Percentiles rank a stretch among this genome's conserved stretches.
phyloP scores from a whole-genome alignment of 1,284 basidiomycete genomes.

The Dichomitus squalens region DNA sequence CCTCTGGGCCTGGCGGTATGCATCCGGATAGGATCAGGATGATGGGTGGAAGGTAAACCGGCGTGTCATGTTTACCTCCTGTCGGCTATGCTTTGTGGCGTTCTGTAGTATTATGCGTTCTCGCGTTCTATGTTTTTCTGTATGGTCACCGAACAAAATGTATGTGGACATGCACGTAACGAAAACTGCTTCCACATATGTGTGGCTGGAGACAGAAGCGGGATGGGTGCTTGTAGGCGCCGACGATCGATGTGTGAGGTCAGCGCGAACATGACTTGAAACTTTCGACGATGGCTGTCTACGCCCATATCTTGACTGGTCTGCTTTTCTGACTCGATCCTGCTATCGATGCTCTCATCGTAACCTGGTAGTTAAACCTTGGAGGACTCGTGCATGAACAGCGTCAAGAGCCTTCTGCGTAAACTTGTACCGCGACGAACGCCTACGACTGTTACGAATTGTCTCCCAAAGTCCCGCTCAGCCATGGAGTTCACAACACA shows the following conservation, averaged over 20 bases:
- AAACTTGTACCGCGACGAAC: not conserved
- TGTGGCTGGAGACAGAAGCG: not conserved
- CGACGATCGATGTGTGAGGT: constrained; percentile 10
- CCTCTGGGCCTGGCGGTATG: constrained; percentile 55
- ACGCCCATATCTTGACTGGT: constrained; percentile 3
- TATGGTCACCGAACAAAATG: not conserved
- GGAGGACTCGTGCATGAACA: constrained; percentile 12
- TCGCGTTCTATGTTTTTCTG: not conserved
- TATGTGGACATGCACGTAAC: not conserved
- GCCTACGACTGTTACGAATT: not conserved
- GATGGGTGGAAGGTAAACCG: constrained; percentile 54
- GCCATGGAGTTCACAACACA: constrained; percentile 27
- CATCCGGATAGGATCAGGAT: constrained; percentile 88
- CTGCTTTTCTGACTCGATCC: not conserved
- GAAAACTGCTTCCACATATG: not conserved
- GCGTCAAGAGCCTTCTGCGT: constrained; percentile 10
- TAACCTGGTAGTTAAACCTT: not conserved
- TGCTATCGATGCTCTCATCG: constrained; percentile 4
- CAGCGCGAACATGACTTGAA: constrained; percentile 8
- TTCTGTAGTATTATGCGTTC: not conserved
- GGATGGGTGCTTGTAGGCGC: not conserved
- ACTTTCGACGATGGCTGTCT: constrained; percentile 7
- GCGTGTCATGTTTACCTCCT: not conserved
- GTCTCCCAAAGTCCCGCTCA: not conserved
- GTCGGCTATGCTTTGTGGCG: not conserved